Conservation (phyloP, 176 grass and related monocot genomes). For the Oryza officinalis region DNA sequence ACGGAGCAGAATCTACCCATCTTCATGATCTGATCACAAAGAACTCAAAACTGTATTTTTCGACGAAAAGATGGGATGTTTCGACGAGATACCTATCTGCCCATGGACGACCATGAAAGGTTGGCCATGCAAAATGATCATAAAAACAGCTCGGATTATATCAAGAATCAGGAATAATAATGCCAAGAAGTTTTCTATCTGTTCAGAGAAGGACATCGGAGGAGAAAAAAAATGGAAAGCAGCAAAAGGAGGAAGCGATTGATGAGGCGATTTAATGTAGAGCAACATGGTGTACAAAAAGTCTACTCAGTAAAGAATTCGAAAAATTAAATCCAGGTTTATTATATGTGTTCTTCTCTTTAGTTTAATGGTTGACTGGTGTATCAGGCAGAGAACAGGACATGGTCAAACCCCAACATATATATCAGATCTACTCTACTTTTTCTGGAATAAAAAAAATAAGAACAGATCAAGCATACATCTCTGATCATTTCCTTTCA, state of each 20-base stretch:
- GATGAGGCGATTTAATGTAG: slow-evolving; percentile 16
- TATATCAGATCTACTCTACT: no score
- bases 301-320: slow-evolving; percentile 30
- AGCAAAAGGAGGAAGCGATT: not conserved
- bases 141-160: not conserved
- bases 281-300: slow-evolving; percentile 8
- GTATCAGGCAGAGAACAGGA: slow-evolving; percentile 11
- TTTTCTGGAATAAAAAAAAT: not conserved
- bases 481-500: not conserved
- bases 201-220: not conserved
- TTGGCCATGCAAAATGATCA: not conserved
- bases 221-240: not conserved
- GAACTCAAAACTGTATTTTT: slow-evolving; percentile 6
- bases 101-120: not conserved
- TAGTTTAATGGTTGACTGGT: slow-evolving; percentile 39
- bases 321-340: slow-evolving; percentile 21
- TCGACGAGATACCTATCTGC: not conserved
- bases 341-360: slow-evolving; percentile 11
- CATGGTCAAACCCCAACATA: slow-evolving; percentile 11
- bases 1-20: slow-evolving; percentile 25
- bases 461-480: not conserved
- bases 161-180: not conserved
- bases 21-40: slow-evolving; percentile 28
- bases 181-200: not conserved
- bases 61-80: slow-evolving; percentile 12